Base-by-base conservation (phyloP, 345 rosid species). In the Pseudoturritis turrita region DNA sequence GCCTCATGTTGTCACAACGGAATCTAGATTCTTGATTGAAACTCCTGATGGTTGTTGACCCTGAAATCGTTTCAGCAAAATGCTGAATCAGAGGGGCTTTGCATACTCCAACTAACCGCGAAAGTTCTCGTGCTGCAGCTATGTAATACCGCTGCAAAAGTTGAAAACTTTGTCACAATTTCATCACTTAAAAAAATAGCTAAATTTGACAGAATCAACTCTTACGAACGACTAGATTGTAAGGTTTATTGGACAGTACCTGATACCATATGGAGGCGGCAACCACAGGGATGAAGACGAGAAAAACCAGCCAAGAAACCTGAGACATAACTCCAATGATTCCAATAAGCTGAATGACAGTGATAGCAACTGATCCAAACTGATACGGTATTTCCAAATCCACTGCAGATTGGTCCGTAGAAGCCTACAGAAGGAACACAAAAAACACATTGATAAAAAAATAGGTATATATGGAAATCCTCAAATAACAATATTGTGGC, bases 21-120 rank as follows among this genome's bases (percentile, higher is more conserved):
- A 92, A 92, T 73, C 95, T 89, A 6, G 82, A 58, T 79, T 86
- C 86, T 68, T 88, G 91, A 74, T 79, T 89, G 62, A 92, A 90
- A 82, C 96, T 83, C 83, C 96, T 82, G 67, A 90, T 88, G 45
- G 93, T 92, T 72, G 86, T 79, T 23, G 89, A 69, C 52, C 98
- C 98, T 17, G 88, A 81, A 36, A 90, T 81, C 44, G 96, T 87
- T 81, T 92, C 98, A 23, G 96, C 58, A 79, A 92, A 92, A 81
- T 88, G 86, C 59, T 92, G 98, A 52, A 90, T 86, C 46, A 86
- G 79, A 52, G 98, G 98, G 50, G 88, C 96, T 85, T 83, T 85
- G 82, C 89, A 83, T 29, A 88, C 89, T 79, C 96, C 96, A 64
- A 80, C 82, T 77, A 92, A 74, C 59, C 96, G 72, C 0, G 98